Evolutionary conservation across 257 asterid genomes (phyloP).

Genomic region (Perilla frutescens): DNA sequence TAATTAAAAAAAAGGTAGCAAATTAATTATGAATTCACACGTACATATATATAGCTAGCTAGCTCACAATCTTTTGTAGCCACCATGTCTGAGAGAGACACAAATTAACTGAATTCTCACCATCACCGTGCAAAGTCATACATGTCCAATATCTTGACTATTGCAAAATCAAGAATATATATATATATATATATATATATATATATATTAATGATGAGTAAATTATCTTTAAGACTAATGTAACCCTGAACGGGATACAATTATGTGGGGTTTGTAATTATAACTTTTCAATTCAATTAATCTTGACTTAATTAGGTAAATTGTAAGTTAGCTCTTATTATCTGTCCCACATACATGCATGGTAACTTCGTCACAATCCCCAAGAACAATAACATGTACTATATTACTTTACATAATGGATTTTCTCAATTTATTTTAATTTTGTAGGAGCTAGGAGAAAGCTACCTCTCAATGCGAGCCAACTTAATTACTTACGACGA

Average conservation of each 20-base stretch:
- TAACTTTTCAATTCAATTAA: neutral
- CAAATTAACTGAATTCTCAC: conserved; percentile 26
- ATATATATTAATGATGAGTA: neutral
- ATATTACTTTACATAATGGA: neutral
- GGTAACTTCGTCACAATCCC: too few relatives aligned
- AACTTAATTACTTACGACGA: too few relatives aligned
- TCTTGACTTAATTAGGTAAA: neutral
- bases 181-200: too few relatives aligned
- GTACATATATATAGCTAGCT: neutral
- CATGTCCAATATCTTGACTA: conserved; percentile 3
- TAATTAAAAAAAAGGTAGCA: neutral
- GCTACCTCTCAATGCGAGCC: too few relatives aligned
- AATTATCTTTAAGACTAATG: conserved; percentile 8
- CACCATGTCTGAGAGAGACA: neutral
- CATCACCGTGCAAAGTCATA: conserved; percentile 19
- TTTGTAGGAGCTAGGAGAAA: too few relatives aligned
- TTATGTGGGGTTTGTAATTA: neutral
- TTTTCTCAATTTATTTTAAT: too few relatives aligned
- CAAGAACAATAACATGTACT: too few relatives aligned
- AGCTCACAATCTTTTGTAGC: too few relatives aligned
- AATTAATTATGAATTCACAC: conserved; percentile 36
- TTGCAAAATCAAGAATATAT: neutral
- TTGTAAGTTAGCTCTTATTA: too few relatives aligned
- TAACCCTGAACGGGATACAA: neutral
- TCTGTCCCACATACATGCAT: too few relatives aligned